Percentiles rank a stretch among this genome's conserved stretches.
Evolutionary conservation across 805 yeast genomes (phyloP).

Genomic region (Hanseniaspora guilliermondii): DNA sequence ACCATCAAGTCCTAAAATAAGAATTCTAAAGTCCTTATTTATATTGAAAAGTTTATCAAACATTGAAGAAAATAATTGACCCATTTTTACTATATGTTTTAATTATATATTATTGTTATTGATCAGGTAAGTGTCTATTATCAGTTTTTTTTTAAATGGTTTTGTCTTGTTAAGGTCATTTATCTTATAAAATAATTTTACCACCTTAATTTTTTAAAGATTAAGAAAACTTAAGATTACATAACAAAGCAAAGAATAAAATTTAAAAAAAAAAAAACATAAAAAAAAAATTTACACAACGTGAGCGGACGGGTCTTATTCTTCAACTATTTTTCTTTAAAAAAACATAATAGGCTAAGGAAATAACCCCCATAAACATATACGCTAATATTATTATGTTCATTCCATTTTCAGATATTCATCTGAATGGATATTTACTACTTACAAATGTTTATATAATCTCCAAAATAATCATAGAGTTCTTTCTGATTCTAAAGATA

Average conservation of each 20-base stretch:
- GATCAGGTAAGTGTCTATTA: too few species aligned
- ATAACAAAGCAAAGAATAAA: too few species aligned
- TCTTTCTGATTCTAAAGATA: neutral
- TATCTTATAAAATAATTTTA: too few species aligned
- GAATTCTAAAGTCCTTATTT: conserved; percentile 76
- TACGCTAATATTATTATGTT: neutral
- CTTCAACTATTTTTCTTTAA: too few species aligned
- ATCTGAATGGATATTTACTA: neutral
- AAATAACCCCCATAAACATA: neutral
- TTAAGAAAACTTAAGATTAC: too few species aligned
- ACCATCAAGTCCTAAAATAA: conserved; percentile 87
- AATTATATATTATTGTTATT: neutral
- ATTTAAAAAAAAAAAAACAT: too few species aligned
- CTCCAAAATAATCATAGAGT: neutral
- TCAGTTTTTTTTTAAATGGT: too few species aligned
- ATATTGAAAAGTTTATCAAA: conserved; percentile 83
- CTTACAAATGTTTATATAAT: neutral
- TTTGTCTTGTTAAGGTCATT: too few species aligned
- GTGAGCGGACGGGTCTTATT: too few species aligned
- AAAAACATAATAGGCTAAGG: neutral
- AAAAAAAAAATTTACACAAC: too few species aligned
- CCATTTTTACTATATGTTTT: conserved; percentile 42
- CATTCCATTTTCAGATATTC: neutral
- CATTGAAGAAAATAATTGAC: conserved; percentile 78
- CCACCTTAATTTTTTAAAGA: neutral